Percentiles rank a stretch among this genome's conserved stretches.
Evolutionary conservation across 176 grass and related monocot genomes (phyloP).

Genomic region (Phragmites australis): DNA sequence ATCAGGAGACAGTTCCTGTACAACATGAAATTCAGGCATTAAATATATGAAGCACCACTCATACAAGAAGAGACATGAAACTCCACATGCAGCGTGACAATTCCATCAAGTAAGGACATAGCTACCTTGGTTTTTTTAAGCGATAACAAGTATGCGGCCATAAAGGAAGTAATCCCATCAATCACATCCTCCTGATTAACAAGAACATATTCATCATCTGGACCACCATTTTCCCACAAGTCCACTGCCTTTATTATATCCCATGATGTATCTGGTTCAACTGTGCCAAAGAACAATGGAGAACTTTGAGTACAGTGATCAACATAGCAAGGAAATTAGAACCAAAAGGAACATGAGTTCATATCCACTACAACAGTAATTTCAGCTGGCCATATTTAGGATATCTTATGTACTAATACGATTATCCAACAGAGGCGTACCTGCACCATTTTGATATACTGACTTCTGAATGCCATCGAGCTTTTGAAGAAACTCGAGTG

Average conservation of each 20-base stretch:
- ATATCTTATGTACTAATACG: not conserved
- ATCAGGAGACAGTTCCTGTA: slow-evolving; percentile 80
- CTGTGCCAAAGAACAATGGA: slow-evolving; percentile 29
- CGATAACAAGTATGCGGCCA: slow-evolving; percentile 79
- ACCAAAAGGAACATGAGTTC: not conserved
- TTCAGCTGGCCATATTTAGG: not conserved
- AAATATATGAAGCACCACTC: slow-evolving; percentile 28
- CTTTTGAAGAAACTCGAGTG: slow-evolving; percentile 77
- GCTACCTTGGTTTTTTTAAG: slow-evolving; percentile 72
- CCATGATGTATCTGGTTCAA: slow-evolving; percentile 69
- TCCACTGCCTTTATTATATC: slow-evolving; percentile 66
- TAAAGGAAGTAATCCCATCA: slow-evolving; percentile 75
- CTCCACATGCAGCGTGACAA: not conserved
- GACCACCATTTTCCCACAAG: slow-evolving; percentile 57
- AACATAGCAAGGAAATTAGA: not conserved
- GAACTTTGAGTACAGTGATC: not conserved
- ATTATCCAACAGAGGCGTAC: slow-evolving; percentile 33
- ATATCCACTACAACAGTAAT: not conserved
- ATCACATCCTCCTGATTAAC: slow-evolving; percentile 84
- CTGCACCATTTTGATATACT: slow-evolving; percentile 47
- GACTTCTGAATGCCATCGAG: slow-evolving; percentile 56
- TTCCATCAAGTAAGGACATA: not conserved
- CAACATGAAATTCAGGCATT: slow-evolving; percentile 37
- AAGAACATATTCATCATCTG: slow-evolving; percentile 80
- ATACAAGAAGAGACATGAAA: not conserved